Evolutionary conservation across 2,329 filamentous ascomycete species (phyloP).

Genomic region (Aspergillus proliferans): DNA sequence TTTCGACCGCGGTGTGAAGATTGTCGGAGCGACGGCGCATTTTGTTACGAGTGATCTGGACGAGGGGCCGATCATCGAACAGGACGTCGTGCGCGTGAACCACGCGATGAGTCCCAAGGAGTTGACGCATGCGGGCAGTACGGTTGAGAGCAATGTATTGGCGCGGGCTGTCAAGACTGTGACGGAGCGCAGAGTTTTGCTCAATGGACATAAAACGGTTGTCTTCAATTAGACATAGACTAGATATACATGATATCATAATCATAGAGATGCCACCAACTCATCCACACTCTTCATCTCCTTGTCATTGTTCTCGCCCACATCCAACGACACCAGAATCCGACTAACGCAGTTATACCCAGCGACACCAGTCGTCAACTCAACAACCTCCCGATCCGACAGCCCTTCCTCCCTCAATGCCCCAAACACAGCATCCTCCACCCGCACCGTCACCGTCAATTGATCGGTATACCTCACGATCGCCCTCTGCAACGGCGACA

Average conservation of each 20-base stretch:
- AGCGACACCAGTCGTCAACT: constrained; percentile 79
- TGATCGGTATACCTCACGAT: constrained; percentile 71
- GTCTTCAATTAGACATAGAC: constrained; percentile 53
- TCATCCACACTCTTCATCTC: constrained; percentile 63
- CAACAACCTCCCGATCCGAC: constrained; percentile 67
- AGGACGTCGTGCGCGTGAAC: constrained; percentile 69
- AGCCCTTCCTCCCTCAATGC: constrained; percentile 54
- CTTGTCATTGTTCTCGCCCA: constrained; percentile 39
- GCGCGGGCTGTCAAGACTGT: constrained; percentile 80
- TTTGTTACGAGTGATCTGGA: constrained; percentile 81
- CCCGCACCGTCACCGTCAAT: constrained; percentile 69
- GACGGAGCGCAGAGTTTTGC: constrained; percentile 68
- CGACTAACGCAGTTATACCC: constrained; percentile 84
- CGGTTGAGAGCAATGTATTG: constrained; percentile 76
- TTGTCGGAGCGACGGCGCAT: constrained; percentile 78
- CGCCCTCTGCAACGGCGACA: constrained; percentile 59
- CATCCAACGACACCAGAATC: constrained; percentile 77
- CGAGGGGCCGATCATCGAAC: constrained; percentile 83
- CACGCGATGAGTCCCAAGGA: constrained; percentile 71
- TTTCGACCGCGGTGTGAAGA: constrained; percentile 80
- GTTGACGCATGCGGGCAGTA: constrained; percentile 72
- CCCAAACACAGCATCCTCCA: constrained; percentile 62
- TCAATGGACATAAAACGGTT: constrained; percentile 74
- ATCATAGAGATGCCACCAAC: constrained; percentile 44
- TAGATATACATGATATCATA: background rate